These are phyloP conservation scores for Monosporascus ibericus DNA, from an alignment of 2,329 filamentous ascomycete species.

Conservation along the genomic window DNA sequence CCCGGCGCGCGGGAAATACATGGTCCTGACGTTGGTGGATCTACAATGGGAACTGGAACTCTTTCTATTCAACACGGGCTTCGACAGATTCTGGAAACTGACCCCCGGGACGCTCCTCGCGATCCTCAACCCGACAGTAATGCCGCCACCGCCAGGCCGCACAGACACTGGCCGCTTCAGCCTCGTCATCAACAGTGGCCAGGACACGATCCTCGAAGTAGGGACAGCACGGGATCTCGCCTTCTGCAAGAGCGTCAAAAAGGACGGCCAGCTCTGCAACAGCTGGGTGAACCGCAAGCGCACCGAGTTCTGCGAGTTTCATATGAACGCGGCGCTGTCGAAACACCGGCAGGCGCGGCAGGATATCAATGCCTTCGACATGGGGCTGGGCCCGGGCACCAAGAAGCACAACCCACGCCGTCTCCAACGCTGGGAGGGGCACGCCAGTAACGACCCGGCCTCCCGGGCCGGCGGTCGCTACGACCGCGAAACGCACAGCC, in stretches of 20 bases:
- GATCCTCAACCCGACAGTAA: slow-evolving; percentile 83
- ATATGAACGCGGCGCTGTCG: slow-evolving; percentile 74
- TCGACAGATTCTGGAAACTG: slow-evolving; percentile 92
- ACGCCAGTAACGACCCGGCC: slow-evolving; percentile 20
- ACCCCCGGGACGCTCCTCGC: slow-evolving; percentile 85
- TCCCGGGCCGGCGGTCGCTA: slow-evolving; percentile 37
- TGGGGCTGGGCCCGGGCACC: slow-evolving; percentile 41
- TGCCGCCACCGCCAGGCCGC: slow-evolving; percentile 74
- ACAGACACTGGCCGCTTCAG: slow-evolving; percentile 79
- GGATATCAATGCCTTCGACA: slow-evolving; percentile 27
- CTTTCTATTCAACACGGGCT: slow-evolving; percentile 86
- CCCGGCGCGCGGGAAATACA: slow-evolving; percentile 70
- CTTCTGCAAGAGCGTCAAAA: slow-evolving; percentile 79
- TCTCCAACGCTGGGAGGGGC: slow-evolving; percentile 12
- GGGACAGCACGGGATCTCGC: slow-evolving; percentile 79
- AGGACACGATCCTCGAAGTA: slow-evolving; percentile 85
- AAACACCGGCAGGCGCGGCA: slow-evolving; percentile 43
- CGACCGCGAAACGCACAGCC: slow-evolving; percentile 52
- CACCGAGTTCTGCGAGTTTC: slow-evolving; percentile 88
- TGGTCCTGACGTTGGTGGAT: slow-evolving; percentile 84
- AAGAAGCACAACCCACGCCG: slow-evolving; percentile 25
- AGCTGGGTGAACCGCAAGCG: slow-evolving; percentile 84
- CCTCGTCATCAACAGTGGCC: slow-evolving; percentile 76
- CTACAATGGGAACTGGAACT: slow-evolving; percentile 86
- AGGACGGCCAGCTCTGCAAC: slow-evolving; percentile 74